phyloP scores from a whole-genome alignment of 306 rosid species.

The Sechiopsis laciniata region DNA sequence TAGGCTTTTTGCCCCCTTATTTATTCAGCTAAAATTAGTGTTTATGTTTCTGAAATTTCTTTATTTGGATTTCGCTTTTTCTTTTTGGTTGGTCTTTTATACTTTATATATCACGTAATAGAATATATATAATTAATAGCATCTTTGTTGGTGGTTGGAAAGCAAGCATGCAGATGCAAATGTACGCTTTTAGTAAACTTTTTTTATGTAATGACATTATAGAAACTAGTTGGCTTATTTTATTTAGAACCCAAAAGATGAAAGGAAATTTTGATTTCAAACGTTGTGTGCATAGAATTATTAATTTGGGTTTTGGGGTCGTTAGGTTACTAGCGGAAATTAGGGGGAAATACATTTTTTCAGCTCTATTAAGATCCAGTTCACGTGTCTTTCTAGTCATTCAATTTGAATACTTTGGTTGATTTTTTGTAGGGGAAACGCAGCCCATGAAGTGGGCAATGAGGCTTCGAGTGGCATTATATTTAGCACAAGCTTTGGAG shows the following conservation, averaged over 20 bases:
- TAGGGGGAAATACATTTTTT: not conserved
- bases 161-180: not conserved
- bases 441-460: constrained; percentile 99
- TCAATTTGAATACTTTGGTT: constrained; percentile 25
- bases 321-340: not conserved
- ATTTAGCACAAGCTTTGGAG: constrained; percentile 91
- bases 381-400: not conserved
- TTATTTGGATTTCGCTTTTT: not conserved
- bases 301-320: not conserved
- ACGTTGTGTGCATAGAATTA: not conserved
- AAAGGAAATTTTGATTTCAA: not conserved
- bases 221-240: not conserved
- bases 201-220: not conserved
- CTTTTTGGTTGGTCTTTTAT: not conserved
- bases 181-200: not conserved
- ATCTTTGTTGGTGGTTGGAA: constrained; percentile 5
- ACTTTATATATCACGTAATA: constrained; percentile 1
- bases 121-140: not conserved
- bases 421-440: constrained; percentile 59
- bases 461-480: constrained; percentile 97
- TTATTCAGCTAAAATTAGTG: not conserved
- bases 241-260: not conserved
- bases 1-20: not conserved
- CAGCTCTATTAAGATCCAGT: not conserved
- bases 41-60: not conserved